Percentiles rank a stretch among this genome's conserved stretches.
Conservation (phyloP, 108 stramenopile genomes). For the Nitzschia sp. region DNA sequence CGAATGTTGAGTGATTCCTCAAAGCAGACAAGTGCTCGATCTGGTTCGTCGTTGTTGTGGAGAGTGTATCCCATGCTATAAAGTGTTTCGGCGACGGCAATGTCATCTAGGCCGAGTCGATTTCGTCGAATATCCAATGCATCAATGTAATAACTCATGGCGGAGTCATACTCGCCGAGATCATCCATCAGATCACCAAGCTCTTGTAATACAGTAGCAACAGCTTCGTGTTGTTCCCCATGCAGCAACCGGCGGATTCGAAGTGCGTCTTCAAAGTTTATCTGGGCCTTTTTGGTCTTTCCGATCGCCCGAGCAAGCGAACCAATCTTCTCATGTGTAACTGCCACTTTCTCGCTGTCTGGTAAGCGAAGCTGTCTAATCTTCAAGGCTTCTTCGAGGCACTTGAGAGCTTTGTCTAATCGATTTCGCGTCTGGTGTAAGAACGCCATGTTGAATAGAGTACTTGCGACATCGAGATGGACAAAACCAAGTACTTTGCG, state of each 20-base stretch:
- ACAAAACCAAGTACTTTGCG: conserved; percentile 65
- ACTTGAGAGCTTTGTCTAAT: conserved; percentile 59
- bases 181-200: conserved; percentile 81
- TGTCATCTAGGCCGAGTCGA: conserved; percentile 49
- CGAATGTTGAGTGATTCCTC: conserved; percentile 66
- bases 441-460: conserved; percentile 75
- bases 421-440: conserved; percentile 55
- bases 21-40: conserved; percentile 62
- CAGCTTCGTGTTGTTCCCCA: conserved; percentile 65
- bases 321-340: conserved; percentile 69
- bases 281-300: conserved; percentile 64
- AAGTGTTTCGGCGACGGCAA: conserved; percentile 62
- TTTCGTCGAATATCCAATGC: conserved; percentile 61
- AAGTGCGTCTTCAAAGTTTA: conserved; percentile 68
- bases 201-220: conserved; percentile 68
- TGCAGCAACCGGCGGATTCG: conserved; percentile 57
- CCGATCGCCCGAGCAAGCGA: conserved; percentile 49
- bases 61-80: conserved; percentile 78
- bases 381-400: conserved; percentile 70
- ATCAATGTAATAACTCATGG: conserved; percentile 67
- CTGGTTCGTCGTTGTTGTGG: conserved; percentile 51
- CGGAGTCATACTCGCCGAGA: conserved; percentile 58
- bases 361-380: conserved; percentile 72
- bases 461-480: conserved; percentile 83
- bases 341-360: conserved; percentile 66